A percentile compares a stretch with the other conserved stretches of the same genome.
These are phyloP conservation scores for Cylindrodendrum hubeiense DNA, from an alignment of 2,329 filamentous ascomycete species.

Conservation along the genomic window DNA sequence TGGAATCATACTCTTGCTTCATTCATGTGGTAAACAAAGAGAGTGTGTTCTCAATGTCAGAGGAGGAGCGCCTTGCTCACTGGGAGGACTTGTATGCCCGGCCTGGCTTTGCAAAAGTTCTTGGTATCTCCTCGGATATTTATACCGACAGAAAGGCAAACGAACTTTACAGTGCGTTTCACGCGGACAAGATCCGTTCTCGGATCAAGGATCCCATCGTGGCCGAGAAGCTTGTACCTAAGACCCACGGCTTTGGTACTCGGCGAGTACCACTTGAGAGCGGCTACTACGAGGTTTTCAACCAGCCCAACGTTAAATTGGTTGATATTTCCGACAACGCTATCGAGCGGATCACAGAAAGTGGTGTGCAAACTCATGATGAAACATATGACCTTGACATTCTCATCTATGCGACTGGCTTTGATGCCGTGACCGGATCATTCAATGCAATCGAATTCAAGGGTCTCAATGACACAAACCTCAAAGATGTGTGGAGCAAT, in stretches of 20 bases:
- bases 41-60: conserved; percentile 40
- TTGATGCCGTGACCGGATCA: conserved; percentile 40
- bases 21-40: conserved; percentile 31
- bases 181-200: conserved; percentile 27
- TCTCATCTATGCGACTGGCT: conserved; percentile 39
- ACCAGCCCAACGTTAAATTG: conserved; percentile 26
- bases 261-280: conserved; percentile 26
- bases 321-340: conserved; percentile 31
- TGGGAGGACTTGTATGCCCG: conserved; percentile 49
- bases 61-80: conserved; percentile 42
- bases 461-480: conserved; percentile 53
- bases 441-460: conserved; percentile 58
- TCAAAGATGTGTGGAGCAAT: conserved; percentile 52
- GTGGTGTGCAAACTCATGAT: conserved; percentile 27
- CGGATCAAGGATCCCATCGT: conserved; percentile 24
- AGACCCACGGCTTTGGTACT: conserved; percentile 28
- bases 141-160: conserved; percentile 27
- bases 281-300: conserved; percentile 29
- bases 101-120: conserved; percentile 53
- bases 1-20: conserved; percentile 39
- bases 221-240: conserved; percentile 27
- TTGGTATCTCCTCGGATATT: conserved; percentile 23
- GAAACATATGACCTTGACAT: conserved; percentile 33
- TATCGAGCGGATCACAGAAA: conserved; percentile 31
- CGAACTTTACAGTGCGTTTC: conserved; percentile 25